These are phyloP conservation scores for Bothriochloa decipiens DNA, from an alignment of 176 grass and related monocot genomes.

Conservation along the genomic window DNA sequence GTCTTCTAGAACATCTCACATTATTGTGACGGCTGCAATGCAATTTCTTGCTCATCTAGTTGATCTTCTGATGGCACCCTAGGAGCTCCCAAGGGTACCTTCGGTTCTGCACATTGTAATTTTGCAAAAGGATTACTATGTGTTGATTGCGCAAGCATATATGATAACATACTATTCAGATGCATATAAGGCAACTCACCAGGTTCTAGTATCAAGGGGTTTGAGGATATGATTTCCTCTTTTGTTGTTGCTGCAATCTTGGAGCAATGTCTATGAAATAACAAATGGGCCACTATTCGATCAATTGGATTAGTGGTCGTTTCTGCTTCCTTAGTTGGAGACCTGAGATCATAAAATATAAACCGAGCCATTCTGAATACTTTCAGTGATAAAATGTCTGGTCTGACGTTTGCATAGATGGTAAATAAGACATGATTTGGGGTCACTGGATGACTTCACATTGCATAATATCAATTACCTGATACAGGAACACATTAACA, in stretches of 20 bases:
- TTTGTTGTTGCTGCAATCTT: slow-evolving; percentile 44
- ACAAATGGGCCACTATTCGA: slow-evolving; percentile 68
- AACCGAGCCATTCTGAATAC: slow-evolving; percentile 12
- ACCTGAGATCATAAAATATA: slow-evolving; percentile 41
- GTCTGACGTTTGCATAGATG: slow-evolving; percentile 1
- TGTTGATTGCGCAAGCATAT: slow-evolving; percentile 17
- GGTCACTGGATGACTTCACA: background rate
- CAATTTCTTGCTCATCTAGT: slow-evolving; percentile 35
- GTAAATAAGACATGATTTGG: slow-evolving; percentile 3
- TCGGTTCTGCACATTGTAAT: slow-evolving; percentile 43
- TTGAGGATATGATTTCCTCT: slow-evolving; percentile 51
- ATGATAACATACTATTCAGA: background rate
- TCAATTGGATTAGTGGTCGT: slow-evolving; percentile 77
- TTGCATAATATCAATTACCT: slow-evolving; percentile 2
- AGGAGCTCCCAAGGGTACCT: slow-evolving; percentile 32
- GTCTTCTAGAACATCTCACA: slow-evolving; percentile 43
- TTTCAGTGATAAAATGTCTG: background rate
- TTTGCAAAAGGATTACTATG: slow-evolving; percentile 17
- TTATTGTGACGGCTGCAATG: slow-evolving; percentile 40
- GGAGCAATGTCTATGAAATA: slow-evolving; percentile 62
- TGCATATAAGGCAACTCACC: slow-evolving; percentile 44
- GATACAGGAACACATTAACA: slow-evolving; percentile 1
- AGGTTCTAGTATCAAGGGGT: slow-evolving; percentile 36
- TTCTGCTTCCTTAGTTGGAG: slow-evolving; percentile 49
- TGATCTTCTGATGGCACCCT: slow-evolving; percentile 23